phyloP scores from a whole-genome alignment of 2,329 filamentous ascomycete genomes.

The Parafenestella ontariensis region DNA sequence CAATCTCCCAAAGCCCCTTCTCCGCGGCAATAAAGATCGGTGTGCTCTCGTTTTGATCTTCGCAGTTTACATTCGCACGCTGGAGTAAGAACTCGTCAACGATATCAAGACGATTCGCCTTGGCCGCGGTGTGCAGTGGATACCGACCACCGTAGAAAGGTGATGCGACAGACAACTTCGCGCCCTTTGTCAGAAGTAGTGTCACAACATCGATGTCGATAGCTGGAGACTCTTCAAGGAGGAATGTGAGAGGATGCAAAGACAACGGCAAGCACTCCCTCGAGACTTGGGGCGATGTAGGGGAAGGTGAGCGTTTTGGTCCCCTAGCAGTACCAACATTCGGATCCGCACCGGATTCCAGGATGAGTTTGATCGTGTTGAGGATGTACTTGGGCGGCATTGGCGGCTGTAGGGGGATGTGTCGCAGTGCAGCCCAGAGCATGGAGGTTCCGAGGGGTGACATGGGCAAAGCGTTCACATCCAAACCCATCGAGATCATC shows the following conservation, averaged over 20 bases:
- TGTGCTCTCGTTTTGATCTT: conserved; percentile 23
- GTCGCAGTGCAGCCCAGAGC: conserved; percentile 33
- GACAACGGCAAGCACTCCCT: conserved; percentile 9
- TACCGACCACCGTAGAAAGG: conserved; percentile 31
- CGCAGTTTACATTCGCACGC: conserved; percentile 22
- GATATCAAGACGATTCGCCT: conserved; percentile 32
- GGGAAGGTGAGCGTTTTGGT: conserved; percentile 14
- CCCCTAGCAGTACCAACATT: conserved; percentile 24
- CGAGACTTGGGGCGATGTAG: conserved; percentile 10
- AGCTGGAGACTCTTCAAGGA: conserved; percentile 31
- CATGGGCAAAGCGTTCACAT: conserved; percentile 27
- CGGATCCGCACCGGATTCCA: conserved; percentile 25
- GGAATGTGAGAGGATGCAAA: conserved; percentile 31
- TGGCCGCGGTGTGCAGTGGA: conserved; percentile 37
- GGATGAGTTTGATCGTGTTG: conserved; percentile 23
- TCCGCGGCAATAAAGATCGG: conserved; percentile 32
- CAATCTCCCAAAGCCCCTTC: conserved; percentile 29
- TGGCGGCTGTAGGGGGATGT: conserved; percentile 18
- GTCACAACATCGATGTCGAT: conserved; percentile 30
- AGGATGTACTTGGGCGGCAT: conserved; percentile 25
- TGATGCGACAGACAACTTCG: conserved; percentile 27
- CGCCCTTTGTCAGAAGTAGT: conserved; percentile 28
- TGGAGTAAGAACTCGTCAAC: conserved; percentile 32
- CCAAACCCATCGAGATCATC: conserved; percentile 35
- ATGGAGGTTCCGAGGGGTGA: conserved; percentile 22